A percentile compares a stretch with the other conserved stretches of the same genome.
Conservation (phyloP, 192 early-diverging fungal species). For the Coemansia sp. region DNA sequence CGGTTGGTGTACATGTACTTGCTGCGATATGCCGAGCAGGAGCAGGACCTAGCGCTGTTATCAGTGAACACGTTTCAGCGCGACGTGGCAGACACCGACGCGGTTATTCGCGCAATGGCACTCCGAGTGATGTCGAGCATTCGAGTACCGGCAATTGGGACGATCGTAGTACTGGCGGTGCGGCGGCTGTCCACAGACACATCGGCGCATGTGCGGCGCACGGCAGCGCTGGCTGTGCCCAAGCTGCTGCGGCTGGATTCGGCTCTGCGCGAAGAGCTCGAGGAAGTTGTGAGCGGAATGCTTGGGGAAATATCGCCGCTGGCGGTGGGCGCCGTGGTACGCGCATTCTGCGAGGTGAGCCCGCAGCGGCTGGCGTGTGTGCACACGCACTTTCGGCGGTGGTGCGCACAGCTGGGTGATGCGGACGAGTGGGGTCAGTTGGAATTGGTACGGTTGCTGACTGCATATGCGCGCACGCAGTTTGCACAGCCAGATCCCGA, state of each 20-base stretch:
- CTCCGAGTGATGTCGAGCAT: slow-evolving; percentile 95
- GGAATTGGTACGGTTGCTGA: slow-evolving; percentile 73
- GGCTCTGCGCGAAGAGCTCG: slow-evolving; percentile 68
- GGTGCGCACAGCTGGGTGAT: slow-evolving; percentile 81
- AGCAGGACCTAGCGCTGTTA: slow-evolving; percentile 92
- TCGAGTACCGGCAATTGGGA: slow-evolving; percentile 85
- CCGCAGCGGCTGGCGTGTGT: slow-evolving; percentile 82
- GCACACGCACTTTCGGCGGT: slow-evolving; percentile 84
- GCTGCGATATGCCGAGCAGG: slow-evolving; percentile 91
- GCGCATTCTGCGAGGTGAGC: slow-evolving; percentile 84
- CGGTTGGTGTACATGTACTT: slow-evolving; percentile 97
- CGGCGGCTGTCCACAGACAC: slow-evolving; percentile 82
- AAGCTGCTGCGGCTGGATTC: slow-evolving; percentile 79
- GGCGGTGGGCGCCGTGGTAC: slow-evolving; percentile 83
- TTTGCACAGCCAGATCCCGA: slow-evolving; percentile 16
- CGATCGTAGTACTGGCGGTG: slow-evolving; percentile 88
- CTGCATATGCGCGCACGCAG: slow-evolving; percentile 73
- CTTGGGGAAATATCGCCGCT: slow-evolving; percentile 82
- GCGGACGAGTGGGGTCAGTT: slow-evolving; percentile 97
- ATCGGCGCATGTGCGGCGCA: slow-evolving; percentile 91
- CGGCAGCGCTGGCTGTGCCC: slow-evolving; percentile 85
- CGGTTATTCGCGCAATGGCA: slow-evolving; percentile 92
- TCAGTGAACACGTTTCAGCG: slow-evolving; percentile 99
- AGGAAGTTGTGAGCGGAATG: slow-evolving; percentile 72
- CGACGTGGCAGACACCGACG: slow-evolving; percentile 89